Percentiles rank a stretch among this genome's conserved stretches.
These are phyloP conservation scores for Scheffersomyces ergatensis DNA, from an alignment of 805 yeast genomes.

Conservation along the genomic window DNA sequence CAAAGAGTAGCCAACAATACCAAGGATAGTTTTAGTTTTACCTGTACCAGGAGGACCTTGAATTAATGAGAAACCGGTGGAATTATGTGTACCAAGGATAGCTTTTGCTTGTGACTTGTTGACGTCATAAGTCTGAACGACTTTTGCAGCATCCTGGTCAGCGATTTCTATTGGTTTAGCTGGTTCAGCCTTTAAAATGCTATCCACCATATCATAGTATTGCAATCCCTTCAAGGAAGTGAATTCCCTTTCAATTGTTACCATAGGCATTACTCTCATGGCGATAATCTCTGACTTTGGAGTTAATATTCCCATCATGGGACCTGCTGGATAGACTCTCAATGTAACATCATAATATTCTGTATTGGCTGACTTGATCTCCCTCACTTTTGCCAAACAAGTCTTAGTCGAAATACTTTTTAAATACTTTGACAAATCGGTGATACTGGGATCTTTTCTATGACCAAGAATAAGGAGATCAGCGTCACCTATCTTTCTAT, in stretches of 20 bases:
- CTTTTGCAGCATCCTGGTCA: slow-evolving; percentile 32
- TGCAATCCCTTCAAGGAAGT: slow-evolving; percentile 78
- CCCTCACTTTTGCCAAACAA: slow-evolving; percentile 79
- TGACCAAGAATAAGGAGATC: slow-evolving; percentile 67
- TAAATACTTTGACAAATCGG: slow-evolving; percentile 21
- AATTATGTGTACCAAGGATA: slow-evolving; percentile 65
- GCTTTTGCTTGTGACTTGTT: slow-evolving; percentile 93
- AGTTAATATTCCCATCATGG: slow-evolving; percentile 52
- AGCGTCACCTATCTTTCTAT: slow-evolving; percentile 62
- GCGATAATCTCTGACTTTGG: slow-evolving; percentile 66
- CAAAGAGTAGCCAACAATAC: slow-evolving; percentile 78
- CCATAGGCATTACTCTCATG: slow-evolving; percentile 79
- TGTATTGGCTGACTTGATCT: slow-evolving; percentile 61
- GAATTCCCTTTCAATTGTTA: slow-evolving; percentile 90
- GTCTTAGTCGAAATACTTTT: slow-evolving; percentile 36
- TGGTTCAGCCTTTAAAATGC: slow-evolving; percentile 68
- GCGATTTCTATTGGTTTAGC: slow-evolving; percentile 34
- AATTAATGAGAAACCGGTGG: slow-evolving; percentile 80
- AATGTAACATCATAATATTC: slow-evolving; percentile 76
- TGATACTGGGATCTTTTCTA: slow-evolving; percentile 12
- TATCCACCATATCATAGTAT: slow-evolving; percentile 72
- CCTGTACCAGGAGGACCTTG: slow-evolving; percentile 99
- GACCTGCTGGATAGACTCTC: slow-evolving; percentile 56
- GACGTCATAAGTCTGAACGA: slow-evolving; percentile 54
- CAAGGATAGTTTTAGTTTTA: slow-evolving; percentile 93